Base-by-base conservation (phyloP, 2,329 filamentous ascomycete species). In the Trichoderma sp. region DNA sequence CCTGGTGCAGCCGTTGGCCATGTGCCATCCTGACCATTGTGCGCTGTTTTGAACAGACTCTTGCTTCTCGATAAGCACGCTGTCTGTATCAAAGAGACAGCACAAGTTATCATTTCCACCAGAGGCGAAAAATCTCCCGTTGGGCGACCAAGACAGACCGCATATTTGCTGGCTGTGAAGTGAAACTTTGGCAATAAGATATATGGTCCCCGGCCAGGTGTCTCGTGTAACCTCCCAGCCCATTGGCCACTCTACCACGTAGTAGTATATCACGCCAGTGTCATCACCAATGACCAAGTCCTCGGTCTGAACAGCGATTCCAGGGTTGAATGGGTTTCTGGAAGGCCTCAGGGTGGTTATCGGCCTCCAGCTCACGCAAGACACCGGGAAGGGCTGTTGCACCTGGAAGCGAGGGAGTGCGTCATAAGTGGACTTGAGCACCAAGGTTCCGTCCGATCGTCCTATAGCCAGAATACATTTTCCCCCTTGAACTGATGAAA, bases 91-190 rank as follows among this genome's bases (percentile, higher is more conserved):
- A 80, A 97, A 97, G 2, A 98, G 85, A 76, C 91, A 92, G 78
- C 95, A 97, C 3, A 90, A 82, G 78, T 98, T 98, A 83, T 99
- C 96, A 78, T 99, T 98, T 28, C 93, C 94, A 7, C 96, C 95
- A 5, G 93, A 94, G 15, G 93, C 94, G 79, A 99, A 95, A 43
- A 90, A 86, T 3, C 86, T 86, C 4, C 94, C 94, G 76, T 93
- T 89, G 3, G 85, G 84, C 4, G 94, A 95, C 93, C 95, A 98
- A 3, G 93, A 88, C n/a, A 99, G 84, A 1, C 95, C 95, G 77
- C 96, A 99, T 70, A 99, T 91, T 78, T 98, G 95, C 81, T 98
- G 94, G 1, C 86, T 89, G 79, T 98, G 95, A 8, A 93, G 89
- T 36, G 87, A 87, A 76, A 98, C 91, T 74, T 91, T 90, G 26